These are phyloP conservation scores for Mycothermus thermophilus DNA, from an alignment of 495 filamentous ascomycete genomes.

Conservation along the genomic window DNA sequence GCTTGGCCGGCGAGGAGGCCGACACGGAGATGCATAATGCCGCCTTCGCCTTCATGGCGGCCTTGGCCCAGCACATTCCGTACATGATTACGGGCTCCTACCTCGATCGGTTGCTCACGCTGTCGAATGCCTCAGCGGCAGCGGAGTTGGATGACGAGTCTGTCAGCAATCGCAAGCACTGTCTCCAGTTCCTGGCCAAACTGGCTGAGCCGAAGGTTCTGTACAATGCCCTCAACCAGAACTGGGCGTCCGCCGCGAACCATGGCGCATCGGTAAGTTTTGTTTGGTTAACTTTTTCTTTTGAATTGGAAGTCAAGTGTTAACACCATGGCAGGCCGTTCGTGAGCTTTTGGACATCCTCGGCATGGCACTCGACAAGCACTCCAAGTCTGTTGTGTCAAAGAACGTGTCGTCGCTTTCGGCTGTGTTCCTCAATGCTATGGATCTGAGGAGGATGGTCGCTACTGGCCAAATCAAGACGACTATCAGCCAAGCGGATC, in stretches of 20 bases:
- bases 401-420: slow-evolving; percentile 56
- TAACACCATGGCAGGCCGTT: slow-evolving; percentile 37
- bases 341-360: slow-evolving; percentile 54
- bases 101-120: slow-evolving; percentile 51
- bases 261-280: slow-evolving; percentile 44
- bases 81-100: slow-evolving; percentile 69
- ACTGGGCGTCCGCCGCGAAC: slow-evolving; percentile 48
- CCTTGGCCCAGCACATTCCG: slow-evolving; percentile 66
- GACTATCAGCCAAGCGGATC: slow-evolving; percentile 5
- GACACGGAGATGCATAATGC: slow-evolving; percentile 63
- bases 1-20: slow-evolving; percentile 37
- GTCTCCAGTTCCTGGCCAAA: slow-evolving; percentile 56
- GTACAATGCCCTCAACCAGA: slow-evolving; percentile 54
- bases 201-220: slow-evolving; percentile 53
- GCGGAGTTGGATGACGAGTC: slow-evolving; percentile 40
- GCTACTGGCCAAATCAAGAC: slow-evolving; percentile 13
- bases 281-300: too few species aligned
- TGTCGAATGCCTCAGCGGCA: slow-evolving; percentile 56
- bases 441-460: slow-evolving; percentile 54
- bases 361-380: slow-evolving; percentile 53
- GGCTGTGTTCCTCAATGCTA: slow-evolving; percentile 51
- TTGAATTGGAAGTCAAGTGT: not conserved
- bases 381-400: slow-evolving; percentile 57
- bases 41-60: slow-evolving; percentile 59
- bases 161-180: slow-evolving; percentile 49